Conservation (phyloP, 2,329 filamentous ascomycete genomes). For the Stylonectria norvegica region DNA sequence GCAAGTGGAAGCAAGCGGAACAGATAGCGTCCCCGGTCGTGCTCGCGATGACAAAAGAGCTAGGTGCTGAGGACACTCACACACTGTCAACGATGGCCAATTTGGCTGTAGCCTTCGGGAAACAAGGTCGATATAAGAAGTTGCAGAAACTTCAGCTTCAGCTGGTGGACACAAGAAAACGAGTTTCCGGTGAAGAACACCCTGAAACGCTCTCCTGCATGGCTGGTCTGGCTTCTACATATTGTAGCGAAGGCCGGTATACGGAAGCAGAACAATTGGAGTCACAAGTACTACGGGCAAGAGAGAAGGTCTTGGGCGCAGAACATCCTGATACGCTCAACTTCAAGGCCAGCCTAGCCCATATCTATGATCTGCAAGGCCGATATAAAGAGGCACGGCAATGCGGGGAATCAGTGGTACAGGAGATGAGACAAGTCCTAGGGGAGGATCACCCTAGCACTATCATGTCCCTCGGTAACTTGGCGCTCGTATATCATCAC, state of each 20-base stretch:
- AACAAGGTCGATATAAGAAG: neutral
- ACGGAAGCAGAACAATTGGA: no score
- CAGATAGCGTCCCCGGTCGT: no score
- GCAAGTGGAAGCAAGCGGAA: no score
- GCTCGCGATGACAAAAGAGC: no score
- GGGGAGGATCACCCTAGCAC: conserved; percentile 1
- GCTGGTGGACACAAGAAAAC: neutral
- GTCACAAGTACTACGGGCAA: conserved; percentile 1
- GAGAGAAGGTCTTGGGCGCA: neutral
- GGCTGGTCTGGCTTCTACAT: neutral
- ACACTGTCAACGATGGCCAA: neutral
- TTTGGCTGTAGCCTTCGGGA: neutral
- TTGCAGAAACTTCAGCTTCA: neutral
- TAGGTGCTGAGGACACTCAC: no score
- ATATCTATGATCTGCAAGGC: neutral
- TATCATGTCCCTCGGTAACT: neutral
- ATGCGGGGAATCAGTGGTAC: neutral
- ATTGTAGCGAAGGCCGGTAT: neutral
- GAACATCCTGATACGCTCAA: neutral
- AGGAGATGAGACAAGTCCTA: neutral
- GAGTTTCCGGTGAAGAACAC: neutral
- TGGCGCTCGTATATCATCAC: neutral
- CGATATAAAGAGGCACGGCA: conserved; percentile 2
- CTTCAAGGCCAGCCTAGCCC: neutral
- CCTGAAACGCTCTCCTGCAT: neutral